phyloP scores from a whole-genome alignment of 1,284 basidiomycete species.

The Apiotrichum gamsii region DNA sequence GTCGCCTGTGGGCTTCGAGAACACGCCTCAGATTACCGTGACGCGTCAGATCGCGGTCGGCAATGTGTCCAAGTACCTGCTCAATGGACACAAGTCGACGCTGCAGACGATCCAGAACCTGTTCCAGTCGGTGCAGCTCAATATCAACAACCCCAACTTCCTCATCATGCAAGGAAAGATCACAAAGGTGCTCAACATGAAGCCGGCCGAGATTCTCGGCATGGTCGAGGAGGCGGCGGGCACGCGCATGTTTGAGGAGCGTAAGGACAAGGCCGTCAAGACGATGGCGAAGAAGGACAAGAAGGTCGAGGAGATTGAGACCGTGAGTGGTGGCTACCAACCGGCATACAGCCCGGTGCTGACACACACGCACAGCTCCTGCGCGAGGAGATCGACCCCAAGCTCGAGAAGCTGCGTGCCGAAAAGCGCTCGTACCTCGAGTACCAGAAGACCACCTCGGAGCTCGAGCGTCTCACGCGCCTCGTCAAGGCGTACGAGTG shows the following conservation, averaged over 20 bases:
- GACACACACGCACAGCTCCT: constrained; percentile 51
- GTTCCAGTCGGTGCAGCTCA: constrained; percentile 95
- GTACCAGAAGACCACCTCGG: constrained; percentile 82
- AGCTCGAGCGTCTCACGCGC: constrained; percentile 82
- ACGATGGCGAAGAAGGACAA: constrained; percentile 98
- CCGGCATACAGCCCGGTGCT: not conserved
- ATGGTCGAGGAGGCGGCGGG: constrained; percentile 99
- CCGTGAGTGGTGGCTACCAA: no score
- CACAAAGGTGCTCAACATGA: constrained; percentile 97
- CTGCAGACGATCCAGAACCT: constrained; percentile 84
- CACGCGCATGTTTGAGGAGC: constrained; percentile 98
- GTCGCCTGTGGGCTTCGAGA: constrained; percentile 79
- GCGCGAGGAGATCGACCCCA: constrained; percentile 87
- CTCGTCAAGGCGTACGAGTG: constrained; percentile 87
- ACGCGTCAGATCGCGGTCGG: constrained; percentile 91
- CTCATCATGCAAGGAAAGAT: constrained; percentile 99
- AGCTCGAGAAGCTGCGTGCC: constrained; percentile 79
- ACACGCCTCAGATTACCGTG: constrained; percentile 85
- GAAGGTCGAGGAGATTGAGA: constrained; percentile 82
- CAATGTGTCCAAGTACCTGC: constrained; percentile 90
- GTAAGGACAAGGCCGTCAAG: constrained; percentile 94
- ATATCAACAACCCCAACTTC: constrained; percentile 99
- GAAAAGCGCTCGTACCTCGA: constrained; percentile 88
- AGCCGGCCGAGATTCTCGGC: constrained; percentile 91
- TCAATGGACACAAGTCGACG: constrained; percentile 92